These are phyloP conservation scores for Lipomyces sp. DNA, from an alignment of 805 yeast genomes.

Conservation along the genomic window DNA sequence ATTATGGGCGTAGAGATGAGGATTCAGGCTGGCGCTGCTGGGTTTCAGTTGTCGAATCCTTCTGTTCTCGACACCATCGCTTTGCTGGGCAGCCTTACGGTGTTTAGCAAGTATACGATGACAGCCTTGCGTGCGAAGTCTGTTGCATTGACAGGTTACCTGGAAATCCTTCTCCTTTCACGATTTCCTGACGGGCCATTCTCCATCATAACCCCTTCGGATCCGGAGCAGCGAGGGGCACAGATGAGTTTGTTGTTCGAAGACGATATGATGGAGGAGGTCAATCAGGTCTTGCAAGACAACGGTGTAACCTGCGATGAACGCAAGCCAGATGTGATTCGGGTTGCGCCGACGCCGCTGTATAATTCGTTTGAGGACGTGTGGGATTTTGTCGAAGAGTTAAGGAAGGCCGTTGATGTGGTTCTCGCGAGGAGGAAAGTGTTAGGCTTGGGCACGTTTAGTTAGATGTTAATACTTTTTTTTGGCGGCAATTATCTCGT, in stretches of 20 bases:
- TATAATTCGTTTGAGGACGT: slow-evolving; percentile 80
- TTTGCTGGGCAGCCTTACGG: slow-evolving; percentile 65
- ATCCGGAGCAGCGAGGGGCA: slow-evolving; percentile 67
- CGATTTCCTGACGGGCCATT: slow-evolving; percentile 51
- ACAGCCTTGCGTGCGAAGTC: slow-evolving; percentile 60
- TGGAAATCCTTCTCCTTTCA: slow-evolving; percentile 54
- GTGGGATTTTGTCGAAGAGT: slow-evolving; percentile 49
- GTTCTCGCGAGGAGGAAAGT: neutral
- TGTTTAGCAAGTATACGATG: slow-evolving; percentile 64
- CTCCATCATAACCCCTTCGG: slow-evolving; percentile 74
- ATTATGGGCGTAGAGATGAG: slow-evolving; percentile 49
- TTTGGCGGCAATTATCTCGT: too few species aligned
- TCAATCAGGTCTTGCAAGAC: slow-evolving; percentile 55
- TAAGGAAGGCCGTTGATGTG: slow-evolving; percentile 52
- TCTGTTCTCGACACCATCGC: slow-evolving; percentile 84
- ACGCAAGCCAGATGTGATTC: slow-evolving; percentile 85
- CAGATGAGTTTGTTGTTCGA: slow-evolving; percentile 78
- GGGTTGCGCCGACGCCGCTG: slow-evolving; percentile 85
- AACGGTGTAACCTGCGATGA: slow-evolving; percentile 83
- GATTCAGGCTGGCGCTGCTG: slow-evolving; percentile 77
- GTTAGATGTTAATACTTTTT: neutral
- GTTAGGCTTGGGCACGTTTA: neutral
- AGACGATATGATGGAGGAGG: slow-evolving; percentile 67
- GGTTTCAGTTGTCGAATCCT: slow-evolving; percentile 89
- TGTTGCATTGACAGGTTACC: slow-evolving; percentile 58